Evolutionary conservation across 1,284 basidiomycete species (phyloP).

Genomic region (Xanthoconium separans): DNA sequence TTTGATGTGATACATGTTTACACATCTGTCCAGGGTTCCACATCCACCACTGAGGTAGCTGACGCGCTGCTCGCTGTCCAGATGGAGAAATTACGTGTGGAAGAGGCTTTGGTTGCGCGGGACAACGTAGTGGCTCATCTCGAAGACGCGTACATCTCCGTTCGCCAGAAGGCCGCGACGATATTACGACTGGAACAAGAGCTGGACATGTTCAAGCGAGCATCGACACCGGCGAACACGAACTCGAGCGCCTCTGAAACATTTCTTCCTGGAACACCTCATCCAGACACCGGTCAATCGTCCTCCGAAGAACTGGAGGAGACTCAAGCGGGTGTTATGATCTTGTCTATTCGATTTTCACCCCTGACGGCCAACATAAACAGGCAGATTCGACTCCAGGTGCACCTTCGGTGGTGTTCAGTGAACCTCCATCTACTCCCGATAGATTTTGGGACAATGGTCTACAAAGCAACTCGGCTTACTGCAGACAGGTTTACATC

Average conservation of each 20-base stretch:
- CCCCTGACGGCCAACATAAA: background rate
- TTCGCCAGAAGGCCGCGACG: slow-evolving; percentile 55
- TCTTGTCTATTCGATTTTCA: background rate
- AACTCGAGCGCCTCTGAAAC: slow-evolving; percentile 5
- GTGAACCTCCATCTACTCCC: slow-evolving; percentile 18
- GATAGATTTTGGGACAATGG: slow-evolving; percentile 20
- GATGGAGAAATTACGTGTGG: slow-evolving; percentile 52
- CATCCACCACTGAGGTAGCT: slow-evolving; percentile 25
- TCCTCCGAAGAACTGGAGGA: background rate
- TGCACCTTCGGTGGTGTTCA: background rate
- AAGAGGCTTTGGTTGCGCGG: slow-evolving; percentile 61
- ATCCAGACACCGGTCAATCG: background rate
- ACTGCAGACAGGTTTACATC: slow-evolving; percentile 16
- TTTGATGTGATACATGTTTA: slow-evolving; percentile 2
- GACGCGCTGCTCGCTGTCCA: slow-evolving; percentile 56
- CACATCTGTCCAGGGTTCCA: slow-evolving; percentile 11
- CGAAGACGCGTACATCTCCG: slow-evolving; percentile 57
- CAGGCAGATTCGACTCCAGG: background rate
- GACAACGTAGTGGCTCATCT: slow-evolving; percentile 63
- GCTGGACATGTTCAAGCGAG: slow-evolving; percentile 28
- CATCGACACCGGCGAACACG: slow-evolving; percentile 23
- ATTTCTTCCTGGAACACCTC: background rate
- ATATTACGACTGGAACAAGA: slow-evolving; percentile 52
- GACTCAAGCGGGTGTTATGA: background rate
- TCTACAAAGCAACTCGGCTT: slow-evolving; percentile 31